Conservation (phyloP, 352 stramenopile species). For the Globisporangium ultimum region DNA sequence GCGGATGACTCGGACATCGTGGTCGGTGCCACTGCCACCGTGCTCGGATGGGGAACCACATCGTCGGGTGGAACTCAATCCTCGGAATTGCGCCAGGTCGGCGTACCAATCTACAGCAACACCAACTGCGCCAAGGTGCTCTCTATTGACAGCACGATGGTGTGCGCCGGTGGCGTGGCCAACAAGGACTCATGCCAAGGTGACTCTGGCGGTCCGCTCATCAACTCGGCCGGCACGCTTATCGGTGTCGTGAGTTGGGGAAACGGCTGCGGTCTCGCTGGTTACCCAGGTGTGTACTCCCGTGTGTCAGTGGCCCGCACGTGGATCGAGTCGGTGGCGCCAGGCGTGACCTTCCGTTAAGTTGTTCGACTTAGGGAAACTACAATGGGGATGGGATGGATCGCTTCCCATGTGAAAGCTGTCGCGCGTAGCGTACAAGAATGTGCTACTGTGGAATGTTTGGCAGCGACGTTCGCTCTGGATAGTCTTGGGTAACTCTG, state of each 20-base stretch:
- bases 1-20: conserved; percentile 22
- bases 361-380: no score
- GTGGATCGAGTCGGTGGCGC: conserved; percentile 42
- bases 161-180: conserved; percentile 41
- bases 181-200: conserved; percentile 52
- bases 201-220: conserved; percentile 53
- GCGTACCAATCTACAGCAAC: conserved; percentile 39
- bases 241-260: conserved; percentile 67
- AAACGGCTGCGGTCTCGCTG: conserved; percentile 41
- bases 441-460: no score
- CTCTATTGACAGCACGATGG: conserved; percentile 39
- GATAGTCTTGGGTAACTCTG: no score
- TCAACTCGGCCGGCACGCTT: conserved; percentile 28
- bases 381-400: no score
- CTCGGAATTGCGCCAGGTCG: conserved; percentile 30
- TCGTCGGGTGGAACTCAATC: conserved; percentile 14
- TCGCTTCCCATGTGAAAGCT: no score
- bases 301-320: conserved; percentile 35
- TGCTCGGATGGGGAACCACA: conserved; percentile 23
- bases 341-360: conserved; percentile 3
- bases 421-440: no score
- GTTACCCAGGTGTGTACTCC: conserved; percentile 56
- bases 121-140: conserved; percentile 26
- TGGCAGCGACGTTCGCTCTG: no score
- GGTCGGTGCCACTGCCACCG: conserved; percentile 26